These are phyloP conservation scores for Euphorbia lathyris DNA, from an alignment of 345 rosid genomes.

Conservation along the genomic window DNA sequence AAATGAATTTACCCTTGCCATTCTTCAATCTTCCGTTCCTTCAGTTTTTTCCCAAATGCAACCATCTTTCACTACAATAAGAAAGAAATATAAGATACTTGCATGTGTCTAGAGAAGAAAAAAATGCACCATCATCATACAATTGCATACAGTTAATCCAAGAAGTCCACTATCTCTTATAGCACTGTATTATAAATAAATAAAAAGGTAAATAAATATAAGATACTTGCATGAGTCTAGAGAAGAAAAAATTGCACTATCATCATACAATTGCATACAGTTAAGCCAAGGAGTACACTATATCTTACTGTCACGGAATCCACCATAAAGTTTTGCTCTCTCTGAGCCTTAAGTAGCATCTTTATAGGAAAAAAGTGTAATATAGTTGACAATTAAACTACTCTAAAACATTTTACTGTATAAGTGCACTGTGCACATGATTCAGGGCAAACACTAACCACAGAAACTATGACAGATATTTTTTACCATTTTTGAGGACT, in stretches of 20 bases:
- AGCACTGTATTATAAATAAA: too few relatives aligned
- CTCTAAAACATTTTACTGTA: background rate
- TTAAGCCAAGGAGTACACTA: background rate
- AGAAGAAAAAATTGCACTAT: conserved; percentile 13
- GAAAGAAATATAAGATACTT: background rate
- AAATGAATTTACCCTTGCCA: conserved; percentile 64
- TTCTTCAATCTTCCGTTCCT: conserved; percentile 82
- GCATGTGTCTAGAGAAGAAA: background rate
- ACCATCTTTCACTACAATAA: conserved; percentile 56
- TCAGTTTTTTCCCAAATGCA: conserved; percentile 83
- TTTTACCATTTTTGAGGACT: background rate
- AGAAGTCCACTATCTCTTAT: background rate
- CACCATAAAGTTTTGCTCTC: background rate
- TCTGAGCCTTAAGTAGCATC: background rate
- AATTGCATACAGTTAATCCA: background rate
- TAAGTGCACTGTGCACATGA: background rate
- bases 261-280: background rate
- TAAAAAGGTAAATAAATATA: background rate
- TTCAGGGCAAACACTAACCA: background rate
- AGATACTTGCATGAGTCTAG: background rate
- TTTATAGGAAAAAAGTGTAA: background rate
- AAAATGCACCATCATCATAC: conserved; percentile 13
- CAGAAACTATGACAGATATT: background rate
- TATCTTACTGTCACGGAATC: background rate
- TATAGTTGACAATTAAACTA: background rate